A percentile compares a stretch with the other conserved stretches of the same genome.
phyloP scores from a whole-genome alignment of 1,139 yeast species.

The Candida tropicalis region DNA sequence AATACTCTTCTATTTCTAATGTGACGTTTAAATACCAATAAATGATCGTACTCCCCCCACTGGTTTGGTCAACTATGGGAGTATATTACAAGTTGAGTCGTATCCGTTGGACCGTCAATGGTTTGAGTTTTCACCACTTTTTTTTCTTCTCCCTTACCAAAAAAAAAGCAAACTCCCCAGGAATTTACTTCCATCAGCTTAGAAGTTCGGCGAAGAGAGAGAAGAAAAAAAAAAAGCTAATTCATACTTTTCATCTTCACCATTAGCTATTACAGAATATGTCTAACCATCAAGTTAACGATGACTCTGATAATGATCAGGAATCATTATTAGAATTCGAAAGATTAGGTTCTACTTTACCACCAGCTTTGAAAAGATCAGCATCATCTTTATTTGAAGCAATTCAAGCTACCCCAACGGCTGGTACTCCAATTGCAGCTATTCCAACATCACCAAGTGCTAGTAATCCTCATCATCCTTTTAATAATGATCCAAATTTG shows the following conservation, averaged over 20 bases:
- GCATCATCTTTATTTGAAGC: slow-evolving; percentile 46
- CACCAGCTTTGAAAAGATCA: slow-evolving; percentile 43
- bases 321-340: slow-evolving; percentile 38
- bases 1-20: too few relatives aligned
- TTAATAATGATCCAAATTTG: slow-evolving; percentile 8
- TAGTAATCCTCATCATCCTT: slow-evolving; percentile 1
- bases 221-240: neutral
- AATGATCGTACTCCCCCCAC: too few relatives aligned
- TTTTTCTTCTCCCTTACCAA: neutral
- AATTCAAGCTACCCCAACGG: slow-evolving; percentile 19
- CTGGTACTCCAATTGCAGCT: slow-evolving; percentile 3
- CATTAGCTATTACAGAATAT: neutral
- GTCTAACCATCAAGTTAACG: slow-evolving; percentile 10
- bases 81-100: too few relatives aligned
- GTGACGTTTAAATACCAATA: too few relatives aligned
- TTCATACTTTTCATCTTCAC: neutral
- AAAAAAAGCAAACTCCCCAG: neutral
- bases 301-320: slow-evolving; percentile 16
- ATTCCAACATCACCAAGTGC: slow-evolving; percentile 1
- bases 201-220: neutral
- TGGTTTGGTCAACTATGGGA: too few relatives aligned
- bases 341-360: slow-evolving; percentile 47
- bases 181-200: neutral
- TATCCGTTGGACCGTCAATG: too few relatives aligned
- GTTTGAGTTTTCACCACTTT: too few relatives aligned